A percentile compares a stretch with the other conserved stretches of the same genome.
Conservation (phyloP, 257 asterid species). For the Osmanthus fragrans region DNA sequence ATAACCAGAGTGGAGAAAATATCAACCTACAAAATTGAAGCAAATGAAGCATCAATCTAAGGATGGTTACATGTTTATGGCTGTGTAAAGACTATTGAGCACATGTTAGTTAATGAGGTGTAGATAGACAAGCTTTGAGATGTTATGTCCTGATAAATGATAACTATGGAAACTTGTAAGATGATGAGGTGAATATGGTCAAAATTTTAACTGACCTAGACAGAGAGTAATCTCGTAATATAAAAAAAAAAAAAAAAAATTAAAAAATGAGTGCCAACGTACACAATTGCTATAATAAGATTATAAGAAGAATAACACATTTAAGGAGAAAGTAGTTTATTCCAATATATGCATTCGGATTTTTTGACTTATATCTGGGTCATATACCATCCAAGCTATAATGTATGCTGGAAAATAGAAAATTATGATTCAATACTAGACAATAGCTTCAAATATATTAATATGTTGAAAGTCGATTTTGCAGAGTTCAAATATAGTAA, state of each 20-base stretch:
- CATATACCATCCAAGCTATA: background rate
- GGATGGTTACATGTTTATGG: background rate
- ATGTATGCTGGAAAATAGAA: background rate
- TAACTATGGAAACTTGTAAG: background rate
- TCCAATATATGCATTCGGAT: no score
- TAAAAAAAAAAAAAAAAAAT: background rate
- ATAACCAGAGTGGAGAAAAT: constrained; percentile 86
- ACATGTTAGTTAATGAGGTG: background rate
- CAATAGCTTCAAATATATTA: background rate
- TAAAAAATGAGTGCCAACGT: background rate
- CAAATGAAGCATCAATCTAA: constrained; percentile 9
- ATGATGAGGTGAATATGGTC: background rate
- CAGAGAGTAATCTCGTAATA: background rate
- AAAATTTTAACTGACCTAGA: background rate
- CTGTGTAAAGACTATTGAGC: background rate
- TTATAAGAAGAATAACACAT: background rate
- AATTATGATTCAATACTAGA: background rate
- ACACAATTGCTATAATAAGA: background rate
- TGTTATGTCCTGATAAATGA: background rate
- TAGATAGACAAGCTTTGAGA: background rate
- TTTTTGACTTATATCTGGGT: background rate
- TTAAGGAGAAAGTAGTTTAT: background rate
- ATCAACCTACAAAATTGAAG: constrained; percentile 57
- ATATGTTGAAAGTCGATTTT: background rate
- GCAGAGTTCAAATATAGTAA: background rate